A percentile compares a stretch with the other conserved stretches of the same genome.
phyloP scores from a whole-genome alignment of 495 filamentous ascomycete species.

The Xylaria scruposa region DNA sequence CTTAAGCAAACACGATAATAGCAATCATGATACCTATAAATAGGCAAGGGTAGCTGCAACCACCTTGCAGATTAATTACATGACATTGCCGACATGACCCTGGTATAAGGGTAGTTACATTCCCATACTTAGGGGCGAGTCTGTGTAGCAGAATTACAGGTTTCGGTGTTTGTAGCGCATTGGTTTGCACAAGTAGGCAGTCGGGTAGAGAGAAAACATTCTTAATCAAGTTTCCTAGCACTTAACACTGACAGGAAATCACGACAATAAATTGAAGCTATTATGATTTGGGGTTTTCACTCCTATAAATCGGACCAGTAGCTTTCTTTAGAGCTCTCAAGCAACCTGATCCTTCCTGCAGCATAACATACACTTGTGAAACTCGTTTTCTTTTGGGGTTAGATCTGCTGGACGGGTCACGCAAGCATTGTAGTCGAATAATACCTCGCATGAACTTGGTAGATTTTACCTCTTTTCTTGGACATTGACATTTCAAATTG shows the following conservation, averaged over 20 bases:
- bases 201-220: neutral
- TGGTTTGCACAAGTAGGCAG: neutral
- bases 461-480: neutral
- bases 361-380: no score
- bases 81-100: no score
- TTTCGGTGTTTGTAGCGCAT: no score
- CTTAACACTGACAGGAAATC: neutral
- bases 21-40: no score
- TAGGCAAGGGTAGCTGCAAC: no score
- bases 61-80: no score
- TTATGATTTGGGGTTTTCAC: neutral
- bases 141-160: no score
- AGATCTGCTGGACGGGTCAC: neutral
- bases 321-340: neutral
- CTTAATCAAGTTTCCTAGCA: no score
- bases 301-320: neutral
- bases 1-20: no score
- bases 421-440: neutral
- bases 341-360: neutral
- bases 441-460: neutral
- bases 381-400: neutral
- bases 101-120: no score
- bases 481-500: neutral
- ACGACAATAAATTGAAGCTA: neutral
- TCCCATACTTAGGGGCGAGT: no score